These are phyloP conservation scores for Mallotus nudiflorus DNA, from an alignment of 345 rosid genomes.

Conservation along the genomic window DNA sequence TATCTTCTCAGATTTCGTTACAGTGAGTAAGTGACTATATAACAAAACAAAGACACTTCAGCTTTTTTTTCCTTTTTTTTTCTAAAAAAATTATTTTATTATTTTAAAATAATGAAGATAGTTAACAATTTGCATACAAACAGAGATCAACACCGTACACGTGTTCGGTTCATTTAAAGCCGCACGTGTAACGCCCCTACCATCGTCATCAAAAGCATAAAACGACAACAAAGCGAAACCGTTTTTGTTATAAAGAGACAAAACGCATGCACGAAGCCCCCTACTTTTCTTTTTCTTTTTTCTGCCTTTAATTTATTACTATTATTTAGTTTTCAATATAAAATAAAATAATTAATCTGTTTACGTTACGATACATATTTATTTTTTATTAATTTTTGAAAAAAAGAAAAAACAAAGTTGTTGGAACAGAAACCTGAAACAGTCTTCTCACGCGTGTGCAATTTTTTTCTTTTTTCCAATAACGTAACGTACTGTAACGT, in stretches of 20 bases:
- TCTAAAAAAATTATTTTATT: too few relatives aligned
- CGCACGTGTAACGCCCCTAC: slow-evolving; percentile 35
- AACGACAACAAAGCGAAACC: slow-evolving; percentile 26
- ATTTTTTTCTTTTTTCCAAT: neutral
- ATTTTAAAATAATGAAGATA: too few relatives aligned
- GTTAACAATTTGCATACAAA: slow-evolving; percentile 7
- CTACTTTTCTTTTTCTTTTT: too few relatives aligned
- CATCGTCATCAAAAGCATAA: slow-evolving; percentile 14
- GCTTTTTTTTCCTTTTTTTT: too few relatives aligned
- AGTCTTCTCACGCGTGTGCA: slow-evolving; percentile 24
- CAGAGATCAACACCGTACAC: slow-evolving; percentile 10
- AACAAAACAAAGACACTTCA: too few relatives aligned
- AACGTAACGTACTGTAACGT: slow-evolving; percentile 14
- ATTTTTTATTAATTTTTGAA: too few relatives aligned
- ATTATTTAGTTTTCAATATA: too few relatives aligned
- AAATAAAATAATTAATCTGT: too few relatives aligned
- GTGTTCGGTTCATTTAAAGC: slow-evolving; percentile 11
- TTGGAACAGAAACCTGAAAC: slow-evolving; percentile 26
- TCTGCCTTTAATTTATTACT: too few relatives aligned
- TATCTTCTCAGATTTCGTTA: slow-evolving; percentile 10
- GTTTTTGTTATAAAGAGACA: slow-evolving; percentile 25
- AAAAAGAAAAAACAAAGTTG: slow-evolving; percentile 4
- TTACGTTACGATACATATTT: slow-evolving; percentile 1
- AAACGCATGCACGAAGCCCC: slow-evolving; percentile 34
- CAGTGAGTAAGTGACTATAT: too few relatives aligned